Percentiles rank a stretch among this genome's conserved stretches.
Evolutionary conservation across 2,329 filamentous ascomycete species (phyloP).

Genomic region (Sporothrix brasiliensis): DNA sequence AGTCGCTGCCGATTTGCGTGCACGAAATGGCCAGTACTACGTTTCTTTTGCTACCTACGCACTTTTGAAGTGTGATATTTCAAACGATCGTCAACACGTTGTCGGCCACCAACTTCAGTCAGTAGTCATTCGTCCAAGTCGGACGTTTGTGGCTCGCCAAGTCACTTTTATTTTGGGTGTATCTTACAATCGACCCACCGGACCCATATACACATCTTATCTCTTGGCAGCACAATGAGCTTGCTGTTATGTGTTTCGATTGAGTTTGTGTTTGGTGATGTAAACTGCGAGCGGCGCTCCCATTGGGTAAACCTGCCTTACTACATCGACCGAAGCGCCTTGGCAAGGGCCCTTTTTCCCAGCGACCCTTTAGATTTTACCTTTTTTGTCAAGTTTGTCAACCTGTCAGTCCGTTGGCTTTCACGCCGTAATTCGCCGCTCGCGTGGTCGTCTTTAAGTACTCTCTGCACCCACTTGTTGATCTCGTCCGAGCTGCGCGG

Average conservation of each 20-base stretch:
- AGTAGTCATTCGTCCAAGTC: too few species aligned
- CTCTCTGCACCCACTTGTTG: not conserved
- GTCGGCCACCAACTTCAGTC: not conserved
- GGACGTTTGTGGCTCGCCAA: too few species aligned
- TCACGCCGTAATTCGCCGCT: not conserved
- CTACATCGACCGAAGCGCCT: not conserved
- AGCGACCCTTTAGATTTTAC: not conserved
- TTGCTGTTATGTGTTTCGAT: constrained; percentile 29
- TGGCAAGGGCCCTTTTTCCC: not conserved
- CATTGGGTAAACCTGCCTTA: not conserved
- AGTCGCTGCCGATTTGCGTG: not conserved
- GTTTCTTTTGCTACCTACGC: too few species aligned
- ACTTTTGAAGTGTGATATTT: not conserved
- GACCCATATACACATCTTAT: constrained; percentile 23
- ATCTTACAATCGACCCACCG: not conserved
- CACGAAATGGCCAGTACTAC: too few species aligned
- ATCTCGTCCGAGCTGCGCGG: constrained; percentile 24
- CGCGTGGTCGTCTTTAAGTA: not conserved
- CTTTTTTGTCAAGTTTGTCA: not conserved
- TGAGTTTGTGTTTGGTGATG: constrained; percentile 29
- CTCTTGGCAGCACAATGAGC: constrained; percentile 27
- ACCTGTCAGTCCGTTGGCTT: not conserved
- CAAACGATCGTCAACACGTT: constrained; percentile 15
- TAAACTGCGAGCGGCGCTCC: constrained; percentile 7
- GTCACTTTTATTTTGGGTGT: not conserved